Percentiles rank a stretch among this genome's conserved stretches.
phyloP scores from a whole-genome alignment of 306 rosid species.

The Heteromeles arbutifolia region DNA sequence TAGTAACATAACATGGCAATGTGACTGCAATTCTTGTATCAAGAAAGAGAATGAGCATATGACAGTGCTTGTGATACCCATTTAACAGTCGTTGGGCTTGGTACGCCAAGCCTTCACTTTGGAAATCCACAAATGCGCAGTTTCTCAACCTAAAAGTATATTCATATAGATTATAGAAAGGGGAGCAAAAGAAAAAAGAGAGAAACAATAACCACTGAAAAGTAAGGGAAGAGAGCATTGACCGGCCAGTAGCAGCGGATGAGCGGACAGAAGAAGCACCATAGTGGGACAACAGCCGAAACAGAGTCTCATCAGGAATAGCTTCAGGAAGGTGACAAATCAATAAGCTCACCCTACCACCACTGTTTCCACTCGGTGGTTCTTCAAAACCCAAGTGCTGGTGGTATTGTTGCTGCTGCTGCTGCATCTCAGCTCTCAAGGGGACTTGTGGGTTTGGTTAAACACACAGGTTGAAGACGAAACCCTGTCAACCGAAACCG shows the following conservation, averaged over 20 bases:
- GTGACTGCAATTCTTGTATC: not conserved
- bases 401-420: not conserved
- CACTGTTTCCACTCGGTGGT: not conserved
- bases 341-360: constrained; percentile 37
- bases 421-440: constrained; percentile 2
- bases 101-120: constrained; percentile 55
- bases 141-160: constrained; percentile 52
- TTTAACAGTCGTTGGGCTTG: constrained; percentile 68
- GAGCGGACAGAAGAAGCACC: constrained; percentile 67
- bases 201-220: not conserved
- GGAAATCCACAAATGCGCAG: constrained; percentile 73
- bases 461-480: not conserved
- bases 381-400: constrained; percentile 32
- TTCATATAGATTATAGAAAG: not conserved
- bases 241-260: not conserved
- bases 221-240: not conserved
- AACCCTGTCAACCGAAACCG: not conserved
- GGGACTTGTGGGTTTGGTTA: not conserved
- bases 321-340: constrained; percentile 73
- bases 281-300: constrained; percentile 55
- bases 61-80: constrained; percentile 34
- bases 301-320: constrained; percentile 63
- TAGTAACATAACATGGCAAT: not conserved
- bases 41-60: not conserved
- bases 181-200: not conserved